phyloP scores from a whole-genome alignment of 257 asterid genomes.

The Datura wrightii region DNA sequence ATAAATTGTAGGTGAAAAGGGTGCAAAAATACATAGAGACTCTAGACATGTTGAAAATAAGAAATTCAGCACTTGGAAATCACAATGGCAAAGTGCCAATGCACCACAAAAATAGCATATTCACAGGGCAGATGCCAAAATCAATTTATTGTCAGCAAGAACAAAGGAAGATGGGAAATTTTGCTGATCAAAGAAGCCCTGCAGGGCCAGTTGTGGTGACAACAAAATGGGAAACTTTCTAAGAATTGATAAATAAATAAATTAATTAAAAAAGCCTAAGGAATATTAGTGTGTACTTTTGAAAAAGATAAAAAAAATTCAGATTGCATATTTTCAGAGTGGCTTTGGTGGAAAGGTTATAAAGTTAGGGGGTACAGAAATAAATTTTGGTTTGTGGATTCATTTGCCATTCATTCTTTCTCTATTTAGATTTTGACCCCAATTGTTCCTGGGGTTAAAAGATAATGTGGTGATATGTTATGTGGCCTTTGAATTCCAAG shows the following conservation, averaged over 20 bases:
- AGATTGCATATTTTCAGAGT: not conserved
- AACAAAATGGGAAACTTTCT: constrained; percentile 86
- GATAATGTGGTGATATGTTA: constrained; percentile 29
- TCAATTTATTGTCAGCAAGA: constrained; percentile 45
- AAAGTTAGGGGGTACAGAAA: constrained; percentile 15
- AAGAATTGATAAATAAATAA: constrained; percentile 16
- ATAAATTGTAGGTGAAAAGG: constrained; percentile 72
- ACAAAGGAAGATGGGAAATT: constrained; percentile 48
- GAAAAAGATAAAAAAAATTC: not conserved
- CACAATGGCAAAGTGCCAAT: constrained; percentile 33
- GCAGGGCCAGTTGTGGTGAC: constrained; percentile 61
- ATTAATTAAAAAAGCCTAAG: not conserved
- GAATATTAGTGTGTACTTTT: not conserved
- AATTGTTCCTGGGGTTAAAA: not conserved
- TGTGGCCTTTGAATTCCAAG: constrained; percentile 20
- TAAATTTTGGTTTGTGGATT: constrained; percentile 22
- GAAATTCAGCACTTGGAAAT: constrained; percentile 53
- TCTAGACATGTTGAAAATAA: constrained; percentile 73
- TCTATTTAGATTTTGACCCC: constrained; percentile 33
- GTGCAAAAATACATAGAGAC: constrained; percentile 85
- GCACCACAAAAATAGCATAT: constrained; percentile 43
- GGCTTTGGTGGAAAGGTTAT: constrained; percentile 22
- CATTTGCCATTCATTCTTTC: not conserved
- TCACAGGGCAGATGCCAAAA: constrained; percentile 40
- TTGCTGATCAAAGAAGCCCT: constrained; percentile 37